Base-by-base conservation (phyloP, 805 yeast genomes). In the Zygoascus tannicola region DNA sequence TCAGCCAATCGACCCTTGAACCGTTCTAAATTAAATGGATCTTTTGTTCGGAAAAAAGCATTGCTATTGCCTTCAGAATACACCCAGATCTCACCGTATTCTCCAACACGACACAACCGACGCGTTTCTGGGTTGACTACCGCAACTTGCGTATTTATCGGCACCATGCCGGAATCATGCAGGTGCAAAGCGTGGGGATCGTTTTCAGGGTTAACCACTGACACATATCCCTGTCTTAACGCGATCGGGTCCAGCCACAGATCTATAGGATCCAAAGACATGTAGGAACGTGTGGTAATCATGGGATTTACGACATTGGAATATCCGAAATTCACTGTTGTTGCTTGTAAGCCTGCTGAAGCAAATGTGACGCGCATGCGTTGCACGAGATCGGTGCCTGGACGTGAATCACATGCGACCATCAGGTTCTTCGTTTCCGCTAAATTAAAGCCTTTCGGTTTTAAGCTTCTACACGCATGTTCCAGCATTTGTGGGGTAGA, bases 61-160 rank as follows among this genome's bases (percentile, higher is more conserved):
- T 69, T 60, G 22, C 78, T 81, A 53, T 82, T 87, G 0, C 90
- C 94, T 50, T 86, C 95, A 1, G 95, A 83, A 50, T 84, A 76
- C 2, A 90, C 94, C 97, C 97, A 92, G 33, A 92, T 86, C 64
- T 92, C 99, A 28, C 99, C 99, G 60, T 77, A 79, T 61, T 92
- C 98, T 5, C 97, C 97, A 41, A 80, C 80, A 46, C 74, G 76
- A 58, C 98, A 90, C 10, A 87, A 67, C 43, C 69, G 67, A 37
- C 74, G 63, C 0, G 97, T 90, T 58, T 92, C 97, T 1, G 98
- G 98, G 52, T 92, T 92, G 2, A 92, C 97, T 47, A 92, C 83
- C 1, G 94, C 92, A 28, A 92, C 76, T 56, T 88, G 95, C 0
- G 97, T 85, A 58, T 94, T 85, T 5, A 87, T 88, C 0, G 97